Base-by-base conservation (phyloP, 2,329 filamentous ascomycete genomes). In the Aspergillus novofumigatus region DNA sequence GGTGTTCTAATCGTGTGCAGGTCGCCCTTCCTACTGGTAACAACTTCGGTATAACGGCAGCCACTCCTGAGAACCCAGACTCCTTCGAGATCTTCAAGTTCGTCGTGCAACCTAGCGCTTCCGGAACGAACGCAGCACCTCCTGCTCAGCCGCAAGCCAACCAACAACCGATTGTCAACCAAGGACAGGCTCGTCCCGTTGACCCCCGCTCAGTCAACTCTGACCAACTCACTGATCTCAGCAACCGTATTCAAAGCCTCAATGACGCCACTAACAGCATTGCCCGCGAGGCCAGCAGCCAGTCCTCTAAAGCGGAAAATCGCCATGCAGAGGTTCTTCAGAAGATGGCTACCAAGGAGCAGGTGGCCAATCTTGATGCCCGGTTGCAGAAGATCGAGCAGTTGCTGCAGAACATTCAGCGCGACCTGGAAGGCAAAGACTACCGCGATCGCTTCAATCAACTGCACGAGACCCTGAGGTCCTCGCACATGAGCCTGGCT, bases 41-140 rank as follows among this genome's bases (percentile, higher is more conserved):
- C 78, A 83, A 84, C 71, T 90, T 96, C 64, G 94, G 94, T 66
- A 78, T 99, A 65, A 91, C 89, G 11, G 94, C 93, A 45, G 90
- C 91, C 17, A 93, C 91, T 3, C 90, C 91, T 29, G 93, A 97
- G 64, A 92, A 86, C 67, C 92, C 94, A 0, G 94, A 99, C 76
- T 96, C 91, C 4, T 96, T 97, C 68, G 94, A 99, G 75, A 75
- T 96, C 63, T 94, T 92, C 80, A 95, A 93, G 72, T 83, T 97
- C 70, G 82, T 89, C 38, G 84, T 94, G 52, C 85, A 87, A 69
- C 86, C 83, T 48, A 57, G 54, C 65, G 58, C 62, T 25, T 59
- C 64, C 20, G 57, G 64, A 20, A 52, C 65, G 10, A 59, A 57
- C 10, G 59, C 55, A 35, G 54, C 55, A 9, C 57, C 60, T 10